Percentiles rank a stretch among this genome's conserved stretches.
Conservation (phyloP, 495 filamentous ascomycete genomes). For the Lophiostoma macrostomum region DNA sequence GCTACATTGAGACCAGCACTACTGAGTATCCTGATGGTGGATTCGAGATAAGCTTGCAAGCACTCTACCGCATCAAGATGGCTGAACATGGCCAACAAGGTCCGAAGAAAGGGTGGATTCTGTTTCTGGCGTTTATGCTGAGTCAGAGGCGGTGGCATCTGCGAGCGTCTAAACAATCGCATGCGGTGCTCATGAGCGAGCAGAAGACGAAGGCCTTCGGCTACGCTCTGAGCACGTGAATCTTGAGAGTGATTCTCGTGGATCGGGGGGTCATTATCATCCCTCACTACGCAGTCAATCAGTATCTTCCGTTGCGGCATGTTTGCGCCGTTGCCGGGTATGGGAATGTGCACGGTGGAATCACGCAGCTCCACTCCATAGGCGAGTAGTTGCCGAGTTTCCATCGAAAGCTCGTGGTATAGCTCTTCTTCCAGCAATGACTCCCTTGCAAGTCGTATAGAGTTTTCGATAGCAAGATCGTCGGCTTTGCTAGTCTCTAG, state of each 20-base stretch:
- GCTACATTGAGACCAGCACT: constrained; percentile 42
- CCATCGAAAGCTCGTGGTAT: constrained; percentile 84
- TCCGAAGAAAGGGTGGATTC: constrained; percentile 61
- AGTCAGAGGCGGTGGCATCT: constrained; percentile 58
- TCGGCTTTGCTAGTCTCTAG: constrained; percentile 35
- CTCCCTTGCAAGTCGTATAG: constrained; percentile 78
- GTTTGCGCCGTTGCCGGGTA: constrained; percentile 11
- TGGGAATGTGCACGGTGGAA: constrained; percentile 48
- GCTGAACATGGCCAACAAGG: constrained; percentile 61
- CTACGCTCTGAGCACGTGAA: constrained; percentile 53
- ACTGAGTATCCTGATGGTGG: constrained; percentile 42
- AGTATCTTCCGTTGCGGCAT: constrained; percentile 49
- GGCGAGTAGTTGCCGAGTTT: constrained; percentile 66
- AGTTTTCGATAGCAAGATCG: constrained; percentile 53
- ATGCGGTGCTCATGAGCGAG: constrained; percentile 70
- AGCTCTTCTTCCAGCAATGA: constrained; percentile 88
- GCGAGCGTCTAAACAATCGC: constrained; percentile 60
- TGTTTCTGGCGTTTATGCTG: constrained; percentile 42
- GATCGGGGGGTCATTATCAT: constrained; percentile 37
- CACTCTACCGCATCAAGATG: constrained; percentile 51
- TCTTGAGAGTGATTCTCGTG: constrained; percentile 20
- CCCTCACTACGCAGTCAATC: constrained; percentile 64
- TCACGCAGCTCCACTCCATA: constrained; percentile 62
- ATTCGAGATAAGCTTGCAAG: constrained; percentile 43
- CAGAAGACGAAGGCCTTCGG: constrained; percentile 62